These are phyloP conservation scores for Paraglomus brasilianum DNA, from an alignment of 192 early-diverging fungal species.

Conservation along the genomic window DNA sequence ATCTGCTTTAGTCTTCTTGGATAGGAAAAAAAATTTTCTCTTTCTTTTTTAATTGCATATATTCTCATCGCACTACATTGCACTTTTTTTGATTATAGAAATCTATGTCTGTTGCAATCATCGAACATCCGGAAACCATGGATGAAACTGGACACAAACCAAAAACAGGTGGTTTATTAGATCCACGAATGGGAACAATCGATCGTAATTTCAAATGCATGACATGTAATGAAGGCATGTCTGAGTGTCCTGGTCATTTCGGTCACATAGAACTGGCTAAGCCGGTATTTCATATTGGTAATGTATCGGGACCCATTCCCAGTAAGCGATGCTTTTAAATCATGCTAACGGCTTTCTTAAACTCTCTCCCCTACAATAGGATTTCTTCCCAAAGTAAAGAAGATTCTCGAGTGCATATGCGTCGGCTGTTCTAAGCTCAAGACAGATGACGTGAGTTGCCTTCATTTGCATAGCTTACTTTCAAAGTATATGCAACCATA, in stretches of 20 bases:
- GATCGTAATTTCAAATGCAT: constrained; percentile 97
- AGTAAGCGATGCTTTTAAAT: neutral
- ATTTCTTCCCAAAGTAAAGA: constrained; percentile 92
- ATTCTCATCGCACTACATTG: constrained; percentile 8
- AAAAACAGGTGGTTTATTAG: constrained; percentile 83
- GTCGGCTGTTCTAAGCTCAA: constrained; percentile 92
- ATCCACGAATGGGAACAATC: constrained; percentile 95
- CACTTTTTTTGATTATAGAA: constrained; percentile 58
- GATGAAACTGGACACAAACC: constrained; percentile 84
- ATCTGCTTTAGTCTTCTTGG: too few relatives aligned
- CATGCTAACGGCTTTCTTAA: constrained; percentile 3
- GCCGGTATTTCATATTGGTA: constrained; percentile 94
- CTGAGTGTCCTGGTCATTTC: constrained; percentile 97
- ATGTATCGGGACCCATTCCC: constrained; percentile 5
- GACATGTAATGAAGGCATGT: constrained; percentile 94
- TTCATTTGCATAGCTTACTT: neutral
- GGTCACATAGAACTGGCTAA: constrained; percentile 94
- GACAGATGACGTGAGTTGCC: constrained; percentile 64
- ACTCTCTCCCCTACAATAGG: constrained; percentile 49
- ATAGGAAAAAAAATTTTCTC: neutral
- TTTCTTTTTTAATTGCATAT: constrained; percentile 28
- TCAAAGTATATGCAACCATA: too few relatives aligned
- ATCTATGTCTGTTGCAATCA: constrained; percentile 94
- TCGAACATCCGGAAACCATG: constrained; percentile 85
- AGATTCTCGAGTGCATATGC: constrained; percentile 96